Evolutionary conservation across 2,329 filamentous ascomycete species (phyloP).

Genomic region (Akanthomyces lecanii): DNA sequence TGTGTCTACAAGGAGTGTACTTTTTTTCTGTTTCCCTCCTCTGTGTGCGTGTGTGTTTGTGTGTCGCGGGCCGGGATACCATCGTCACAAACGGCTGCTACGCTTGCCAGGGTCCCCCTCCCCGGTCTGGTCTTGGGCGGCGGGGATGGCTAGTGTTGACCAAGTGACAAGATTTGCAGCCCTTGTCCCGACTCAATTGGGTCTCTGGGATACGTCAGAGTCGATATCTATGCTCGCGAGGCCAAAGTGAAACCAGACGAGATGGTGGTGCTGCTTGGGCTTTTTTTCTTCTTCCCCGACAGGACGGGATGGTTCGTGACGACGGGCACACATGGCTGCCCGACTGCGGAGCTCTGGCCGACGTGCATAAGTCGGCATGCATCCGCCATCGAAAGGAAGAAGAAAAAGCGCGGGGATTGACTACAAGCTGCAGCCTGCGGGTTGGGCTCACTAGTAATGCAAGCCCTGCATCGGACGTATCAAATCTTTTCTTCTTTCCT

Average conservation of each 20-base stretch:
- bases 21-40: background rate
- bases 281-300: background rate
- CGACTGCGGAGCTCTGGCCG: conserved; percentile 16
- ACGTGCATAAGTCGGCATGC: conserved; percentile 11
- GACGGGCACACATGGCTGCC: conserved; percentile 8
- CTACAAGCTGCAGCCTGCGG: background rate
- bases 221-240: background rate
- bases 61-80: background rate
- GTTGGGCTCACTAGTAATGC: conserved; percentile 8
- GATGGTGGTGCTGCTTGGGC: background rate
- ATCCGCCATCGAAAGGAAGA: background rate
- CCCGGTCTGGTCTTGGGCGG: conserved; percentile 10
- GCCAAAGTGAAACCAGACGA: background rate
- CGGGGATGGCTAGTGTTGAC: conserved; percentile 10
- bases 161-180: conserved; percentile 9
- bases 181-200: background rate
- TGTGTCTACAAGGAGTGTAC: conserved; percentile 5
- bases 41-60: background rate
- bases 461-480: conserved; percentile 1
- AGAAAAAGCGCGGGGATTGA: background rate
- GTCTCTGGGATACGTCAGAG: conserved; percentile 1
- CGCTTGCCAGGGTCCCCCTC: conserved; percentile 4
- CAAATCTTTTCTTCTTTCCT: background rate
- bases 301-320: conserved; percentile 1
- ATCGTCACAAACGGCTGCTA: conserved; percentile 9